phyloP scores from a whole-genome alignment of 495 filamentous ascomycete genomes.

The Bacidia rubella region DNA sequence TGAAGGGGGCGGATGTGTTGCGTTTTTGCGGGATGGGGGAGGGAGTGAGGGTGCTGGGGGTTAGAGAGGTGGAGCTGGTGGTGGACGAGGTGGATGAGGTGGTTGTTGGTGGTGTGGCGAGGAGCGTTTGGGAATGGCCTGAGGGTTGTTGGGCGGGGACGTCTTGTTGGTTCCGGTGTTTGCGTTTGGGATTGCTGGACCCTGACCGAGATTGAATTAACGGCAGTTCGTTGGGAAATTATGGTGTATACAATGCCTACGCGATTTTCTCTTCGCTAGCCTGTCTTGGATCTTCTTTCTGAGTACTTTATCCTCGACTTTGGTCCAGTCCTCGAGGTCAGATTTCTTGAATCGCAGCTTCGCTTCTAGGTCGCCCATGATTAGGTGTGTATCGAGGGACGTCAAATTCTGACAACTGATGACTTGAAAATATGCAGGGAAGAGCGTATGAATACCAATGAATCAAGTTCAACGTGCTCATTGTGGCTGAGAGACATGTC shows the following conservation, averaged over 20 bases:
- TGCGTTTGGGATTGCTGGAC: neutral
- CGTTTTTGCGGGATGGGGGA: neutral
- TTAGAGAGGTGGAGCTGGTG: neutral
- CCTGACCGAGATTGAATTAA: neutral
- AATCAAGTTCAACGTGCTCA: no score
- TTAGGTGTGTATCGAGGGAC: neutral
- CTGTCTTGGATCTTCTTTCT: conserved; percentile 14
- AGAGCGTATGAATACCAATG: no score
- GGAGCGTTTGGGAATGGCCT: neutral
- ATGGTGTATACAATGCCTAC: neutral
- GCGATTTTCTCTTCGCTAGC: conserved; percentile 12
- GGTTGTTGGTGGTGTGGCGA: neutral
- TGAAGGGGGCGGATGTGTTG: neutral
- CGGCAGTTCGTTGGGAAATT: neutral
- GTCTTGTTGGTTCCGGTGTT: neutral
- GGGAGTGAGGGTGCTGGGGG: neutral
- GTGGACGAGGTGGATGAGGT: neutral
- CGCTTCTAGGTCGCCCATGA: conserved; percentile 7
- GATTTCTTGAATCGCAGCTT: conserved; percentile 5
- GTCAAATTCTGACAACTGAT: neutral
- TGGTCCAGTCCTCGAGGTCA: conserved; percentile 14
- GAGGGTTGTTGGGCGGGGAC: neutral
- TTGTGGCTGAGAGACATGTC: neutral
- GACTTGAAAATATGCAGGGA: neutral
- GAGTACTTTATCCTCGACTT: conserved; percentile 13